Conservation (phyloP, 148 eudicot genomes). For the Cornus kousa region DNA sequence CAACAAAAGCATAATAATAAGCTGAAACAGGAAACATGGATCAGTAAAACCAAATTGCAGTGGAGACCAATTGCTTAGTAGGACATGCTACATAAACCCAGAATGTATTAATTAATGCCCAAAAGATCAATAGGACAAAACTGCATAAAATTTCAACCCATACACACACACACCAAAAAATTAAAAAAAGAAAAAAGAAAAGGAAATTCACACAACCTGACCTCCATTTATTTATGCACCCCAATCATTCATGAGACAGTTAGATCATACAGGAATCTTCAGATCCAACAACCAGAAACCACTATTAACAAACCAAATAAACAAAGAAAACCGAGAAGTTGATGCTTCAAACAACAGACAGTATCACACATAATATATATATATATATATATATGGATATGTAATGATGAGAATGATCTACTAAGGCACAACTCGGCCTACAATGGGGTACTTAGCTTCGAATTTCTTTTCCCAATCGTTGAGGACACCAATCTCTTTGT, state of each 20-base stretch:
- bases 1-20: no score
- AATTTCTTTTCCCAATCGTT: slow-evolving; percentile 90
- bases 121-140: neutral
- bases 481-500: slow-evolving; percentile 75
- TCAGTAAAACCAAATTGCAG: no score
- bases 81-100: neutral
- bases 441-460: slow-evolving; percentile 90
- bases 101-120: neutral
- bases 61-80: neutral
- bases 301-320: neutral
- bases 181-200: neutral
- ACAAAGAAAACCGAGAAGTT: neutral
- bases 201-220: neutral
- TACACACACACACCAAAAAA: neutral
- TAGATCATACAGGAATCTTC: neutral
- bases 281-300: neutral
- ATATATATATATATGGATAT: neutral
- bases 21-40: no score
- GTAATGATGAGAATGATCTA: neutral
- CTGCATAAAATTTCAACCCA: neutral
- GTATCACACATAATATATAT: neutral
- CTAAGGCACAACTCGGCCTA: slow-evolving; percentile 56
- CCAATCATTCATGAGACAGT: neutral
- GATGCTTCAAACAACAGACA: no score
- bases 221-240: neutral